Conservation (phyloP, 1,284 basidiomycete species). For the Trichosporon sp. region DNA sequence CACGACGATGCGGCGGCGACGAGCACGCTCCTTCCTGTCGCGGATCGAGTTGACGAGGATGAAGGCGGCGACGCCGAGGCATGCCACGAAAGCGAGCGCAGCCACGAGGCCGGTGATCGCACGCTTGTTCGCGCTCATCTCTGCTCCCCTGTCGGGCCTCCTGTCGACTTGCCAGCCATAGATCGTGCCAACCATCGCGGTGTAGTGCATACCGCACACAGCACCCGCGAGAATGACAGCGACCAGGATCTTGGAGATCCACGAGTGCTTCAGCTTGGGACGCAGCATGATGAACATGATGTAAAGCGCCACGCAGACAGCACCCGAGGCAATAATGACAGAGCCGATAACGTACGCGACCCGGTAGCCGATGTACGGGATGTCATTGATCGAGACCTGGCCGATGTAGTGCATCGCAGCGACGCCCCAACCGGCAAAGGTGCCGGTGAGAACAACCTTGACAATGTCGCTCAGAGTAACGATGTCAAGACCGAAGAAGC, state of each 20-base stretch:
- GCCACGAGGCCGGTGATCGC: constrained; percentile 50
- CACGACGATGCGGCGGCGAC: constrained; percentile 51
- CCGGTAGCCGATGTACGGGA: constrained; percentile 49
- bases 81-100: constrained; percentile 49
- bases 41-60: constrained; percentile 45
- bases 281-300: constrained; percentile 54
- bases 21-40: constrained; percentile 39
- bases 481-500: constrained; percentile 44
- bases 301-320: constrained; percentile 51
- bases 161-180: constrained; percentile 37
- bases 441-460: constrained; percentile 50
- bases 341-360: constrained; percentile 48
- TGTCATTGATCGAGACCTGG: constrained; percentile 50
- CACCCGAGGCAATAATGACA: constrained; percentile 50
- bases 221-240: constrained; percentile 49
- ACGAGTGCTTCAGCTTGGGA: constrained; percentile 52
- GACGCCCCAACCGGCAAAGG: constrained; percentile 51
- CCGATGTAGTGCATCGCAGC: constrained; percentile 54
- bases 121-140: constrained; percentile 39
- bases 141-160: constrained; percentile 21
- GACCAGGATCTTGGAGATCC: constrained; percentile 48
- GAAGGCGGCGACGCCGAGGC: constrained; percentile 46
- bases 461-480: constrained; percentile 46
- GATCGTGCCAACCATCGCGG: constrained; percentile 42
- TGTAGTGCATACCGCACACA: constrained; percentile 50